Evolutionary conservation across 176 grass and related monocot species (phyloP), one percentile per base, ranked within the genome.

Genomic region (Paspalum notatum): DNA sequence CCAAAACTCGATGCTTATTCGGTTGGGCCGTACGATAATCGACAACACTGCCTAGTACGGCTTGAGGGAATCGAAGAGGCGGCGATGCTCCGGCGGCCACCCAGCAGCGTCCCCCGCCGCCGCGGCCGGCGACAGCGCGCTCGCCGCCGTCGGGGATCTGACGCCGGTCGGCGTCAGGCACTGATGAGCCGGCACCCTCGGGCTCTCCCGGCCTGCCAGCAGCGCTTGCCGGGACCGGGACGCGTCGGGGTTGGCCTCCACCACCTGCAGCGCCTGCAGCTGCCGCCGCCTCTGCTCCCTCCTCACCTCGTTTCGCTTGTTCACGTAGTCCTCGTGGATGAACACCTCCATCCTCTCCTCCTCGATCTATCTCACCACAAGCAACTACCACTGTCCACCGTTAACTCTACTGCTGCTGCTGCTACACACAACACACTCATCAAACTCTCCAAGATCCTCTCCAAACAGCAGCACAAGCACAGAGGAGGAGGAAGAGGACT

Each of bases 241-340:
- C 18, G 70, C 86, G 37, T 54, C 80, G 26, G 65, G 24, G 40
- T 49, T 45, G 53, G 45, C 15, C 5, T 45, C 69, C 63, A 91
- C 57, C 72, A 91, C 57, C 72, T 68, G 83, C 73, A 73, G 83
- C 66, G 82, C 17, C 66, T 82, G 79, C 40, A 84, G 40, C 76
- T 79, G 85, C 88, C 68, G 71, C 40, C 62, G 80, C 53, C 83
- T 75, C 79, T 83, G 78, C 80, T 86, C 66, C 74, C 62, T 77
- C 78, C 78, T 91, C 80, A 81, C 64, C 65, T 86, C 72, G 72
- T 81, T 68, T 48, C 86, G 84, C 76, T 82, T 94, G 25, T 76
- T 94, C 42, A 94, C 76, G 70, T 89, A 89, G 54, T 91, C 86
- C 83, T 91, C 92, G 63, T 85, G 87, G 68, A 94, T 94, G 83